These are phyloP conservation scores for Colletotrichum eremochloae DNA, from an alignment of 2,329 filamentous ascomycete species.

Conservation along the genomic window DNA sequence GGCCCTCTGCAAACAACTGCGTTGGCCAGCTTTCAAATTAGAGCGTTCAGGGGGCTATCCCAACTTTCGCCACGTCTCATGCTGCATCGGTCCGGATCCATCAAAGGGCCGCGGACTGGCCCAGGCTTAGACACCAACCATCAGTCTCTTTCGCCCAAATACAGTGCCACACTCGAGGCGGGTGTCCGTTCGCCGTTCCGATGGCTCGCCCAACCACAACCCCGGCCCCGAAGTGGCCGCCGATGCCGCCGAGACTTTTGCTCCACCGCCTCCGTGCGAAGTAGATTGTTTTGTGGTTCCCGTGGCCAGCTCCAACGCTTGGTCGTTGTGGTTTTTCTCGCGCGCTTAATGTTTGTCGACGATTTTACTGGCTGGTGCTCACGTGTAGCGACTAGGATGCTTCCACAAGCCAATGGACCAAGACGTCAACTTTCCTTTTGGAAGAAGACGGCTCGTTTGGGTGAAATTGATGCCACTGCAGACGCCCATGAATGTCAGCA, in stretches of 20 bases:
- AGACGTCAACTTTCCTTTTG: constrained; percentile 28
- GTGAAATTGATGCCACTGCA: constrained; percentile 8
- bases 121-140: constrained; percentile 7
- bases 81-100: constrained; percentile 12
- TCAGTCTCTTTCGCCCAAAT: not conserved
- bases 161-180: constrained; percentile 5
- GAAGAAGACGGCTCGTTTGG: constrained; percentile 13
- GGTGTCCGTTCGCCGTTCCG: constrained; percentile 14
- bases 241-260: constrained; percentile 37
- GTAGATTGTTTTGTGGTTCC: constrained; percentile 31
- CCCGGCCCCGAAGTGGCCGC: constrained; percentile 23
- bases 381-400: constrained; percentile 25
- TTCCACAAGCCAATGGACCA: constrained; percentile 20
- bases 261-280: constrained; percentile 36
- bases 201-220: constrained; percentile 24
- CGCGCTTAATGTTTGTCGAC: constrained; percentile 19
- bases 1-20: constrained; percentile 4
- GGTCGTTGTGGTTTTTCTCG: not conserved
- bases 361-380: constrained; percentile 1
- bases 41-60: constrained; percentile 23
- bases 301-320: constrained; percentile 10
- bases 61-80: constrained; percentile 27
- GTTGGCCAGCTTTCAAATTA: constrained; percentile 23
- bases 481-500: not conserved
- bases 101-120: constrained; percentile 13